Conservation (phyloP, 1,284 basidiomycete genomes). For the Puccinia polysora region DNA sequence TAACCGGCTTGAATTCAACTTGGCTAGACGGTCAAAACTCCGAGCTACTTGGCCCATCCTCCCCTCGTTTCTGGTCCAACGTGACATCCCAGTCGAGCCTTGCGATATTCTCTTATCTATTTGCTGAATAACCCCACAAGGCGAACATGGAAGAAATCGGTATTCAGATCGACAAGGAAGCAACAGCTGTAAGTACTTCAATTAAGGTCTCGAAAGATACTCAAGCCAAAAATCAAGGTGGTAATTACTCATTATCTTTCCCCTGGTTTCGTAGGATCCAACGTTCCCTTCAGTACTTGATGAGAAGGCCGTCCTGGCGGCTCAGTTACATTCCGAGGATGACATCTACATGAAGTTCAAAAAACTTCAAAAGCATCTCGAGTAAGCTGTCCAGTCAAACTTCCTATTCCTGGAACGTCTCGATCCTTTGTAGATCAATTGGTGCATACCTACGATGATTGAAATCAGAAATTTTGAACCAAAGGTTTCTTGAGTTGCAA, state of each 20-base stretch:
- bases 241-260: not conserved
- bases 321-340: conserved; percentile 61
- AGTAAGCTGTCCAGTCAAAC: conserved; percentile 52
- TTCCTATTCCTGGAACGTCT: not conserved
- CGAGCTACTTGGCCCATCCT: no score
- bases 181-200: conserved; percentile 55
- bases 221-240: no score
- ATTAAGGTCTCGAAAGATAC: no score
- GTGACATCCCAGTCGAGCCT: no score
- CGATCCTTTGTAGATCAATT: not conserved
- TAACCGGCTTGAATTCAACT: no score
- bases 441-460: not conserved
- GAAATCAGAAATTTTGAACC: not conserved
- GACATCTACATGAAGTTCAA: conserved; percentile 93
- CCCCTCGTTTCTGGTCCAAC: no score
- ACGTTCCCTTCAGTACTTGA: conserved; percentile 79
- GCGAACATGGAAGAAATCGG: conserved; percentile 56
- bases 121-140: not conserved
- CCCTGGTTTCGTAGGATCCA: conserved; percentile 64
- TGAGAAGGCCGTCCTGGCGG: conserved; percentile 64
- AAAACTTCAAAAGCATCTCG: conserved; percentile 83
- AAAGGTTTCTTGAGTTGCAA: conserved; percentile 76
- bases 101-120: no score
- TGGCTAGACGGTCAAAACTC: no score
- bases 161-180: conserved; percentile 79